A percentile compares a stretch with the other conserved stretches of the same genome.
Evolutionary conservation across 352 stramenopile species (phyloP).

Genomic region (Globisporangium orthogonon): DNA sequence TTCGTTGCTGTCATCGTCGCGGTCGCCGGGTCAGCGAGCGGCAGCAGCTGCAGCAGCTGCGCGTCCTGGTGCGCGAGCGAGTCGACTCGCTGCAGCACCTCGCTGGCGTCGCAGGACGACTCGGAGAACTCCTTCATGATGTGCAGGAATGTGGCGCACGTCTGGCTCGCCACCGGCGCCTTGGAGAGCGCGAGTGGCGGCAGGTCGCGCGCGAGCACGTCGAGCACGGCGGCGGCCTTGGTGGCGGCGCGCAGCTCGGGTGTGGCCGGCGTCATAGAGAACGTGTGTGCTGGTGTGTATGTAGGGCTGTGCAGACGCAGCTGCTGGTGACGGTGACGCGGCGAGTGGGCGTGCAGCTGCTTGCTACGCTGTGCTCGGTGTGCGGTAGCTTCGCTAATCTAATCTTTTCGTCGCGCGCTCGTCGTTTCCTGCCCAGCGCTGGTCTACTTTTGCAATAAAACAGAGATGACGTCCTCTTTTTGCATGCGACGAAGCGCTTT

Average conservation of each 20-base stretch:
- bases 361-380: constrained; percentile 1
- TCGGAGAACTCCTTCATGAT: constrained; percentile 76
- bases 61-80: constrained; percentile 57
- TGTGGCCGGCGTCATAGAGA: constrained; percentile 7
- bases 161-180: constrained; percentile 39
- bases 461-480: too few species aligned
- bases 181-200: background rate
- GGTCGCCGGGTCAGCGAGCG: constrained; percentile 23
- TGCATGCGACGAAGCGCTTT: too few species aligned
- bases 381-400: constrained; percentile 18
- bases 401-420: constrained; percentile 15
- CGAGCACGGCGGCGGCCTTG: constrained; percentile 11
- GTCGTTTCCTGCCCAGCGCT: constrained; percentile 11
- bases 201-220: constrained; percentile 10
- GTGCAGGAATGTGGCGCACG: constrained; percentile 58
- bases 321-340: too few species aligned
- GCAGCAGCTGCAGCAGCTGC: constrained; percentile 47
- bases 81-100: constrained; percentile 59
- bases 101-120: constrained; percentile 52
- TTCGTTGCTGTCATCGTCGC: constrained; percentile 15
- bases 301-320: background rate
- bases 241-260: constrained; percentile 5
- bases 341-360: background rate
- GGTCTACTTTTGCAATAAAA: background rate
- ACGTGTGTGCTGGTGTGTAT: background rate